Evolutionary conservation across 192 early-diverging fungal species (phyloP).

Genomic region (Coemansia interrupta): DNA sequence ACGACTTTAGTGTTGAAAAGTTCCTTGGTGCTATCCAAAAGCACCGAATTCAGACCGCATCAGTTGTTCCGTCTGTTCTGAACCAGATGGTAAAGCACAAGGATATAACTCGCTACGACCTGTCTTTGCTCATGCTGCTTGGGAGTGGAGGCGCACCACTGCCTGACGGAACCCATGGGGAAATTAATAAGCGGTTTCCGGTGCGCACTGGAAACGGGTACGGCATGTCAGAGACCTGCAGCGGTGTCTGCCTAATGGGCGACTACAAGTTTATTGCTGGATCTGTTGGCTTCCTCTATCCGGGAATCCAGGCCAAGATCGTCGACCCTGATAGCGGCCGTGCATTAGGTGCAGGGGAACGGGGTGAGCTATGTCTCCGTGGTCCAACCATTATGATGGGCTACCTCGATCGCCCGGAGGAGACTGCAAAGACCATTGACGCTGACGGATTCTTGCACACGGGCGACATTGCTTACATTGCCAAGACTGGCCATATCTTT

Average conservation of each 20-base stretch:
- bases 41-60: conserved; percentile 59
- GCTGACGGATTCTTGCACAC: conserved; percentile 77
- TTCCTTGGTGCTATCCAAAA: conserved; percentile 63
- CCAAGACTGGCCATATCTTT: conserved; percentile 59
- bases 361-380: conserved; percentile 79
- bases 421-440: conserved; percentile 65
- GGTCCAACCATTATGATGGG: conserved; percentile 80
- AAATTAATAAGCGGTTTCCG: conserved; percentile 37
- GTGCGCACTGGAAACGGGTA: conserved; percentile 51
- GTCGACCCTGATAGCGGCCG: conserved; percentile 68
- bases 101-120: conserved; percentile 63
- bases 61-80: conserved; percentile 58
- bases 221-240: conserved; percentile 60
- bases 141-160: conserved; percentile 74
- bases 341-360: conserved; percentile 51
- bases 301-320: conserved; percentile 67
- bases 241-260: conserved; percentile 23
- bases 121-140: conserved; percentile 59
- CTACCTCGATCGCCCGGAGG: conserved; percentile 74
- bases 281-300: conserved; percentile 62
- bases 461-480: conserved; percentile 71
- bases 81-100: conserved; percentile 65
- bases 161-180: conserved; percentile 51
- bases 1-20: conserved; percentile 61
- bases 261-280: conserved; percentile 30